Evolutionary conservation across 345 rosid genomes (phyloP).

Genomic region (Brassica juncea): DNA sequence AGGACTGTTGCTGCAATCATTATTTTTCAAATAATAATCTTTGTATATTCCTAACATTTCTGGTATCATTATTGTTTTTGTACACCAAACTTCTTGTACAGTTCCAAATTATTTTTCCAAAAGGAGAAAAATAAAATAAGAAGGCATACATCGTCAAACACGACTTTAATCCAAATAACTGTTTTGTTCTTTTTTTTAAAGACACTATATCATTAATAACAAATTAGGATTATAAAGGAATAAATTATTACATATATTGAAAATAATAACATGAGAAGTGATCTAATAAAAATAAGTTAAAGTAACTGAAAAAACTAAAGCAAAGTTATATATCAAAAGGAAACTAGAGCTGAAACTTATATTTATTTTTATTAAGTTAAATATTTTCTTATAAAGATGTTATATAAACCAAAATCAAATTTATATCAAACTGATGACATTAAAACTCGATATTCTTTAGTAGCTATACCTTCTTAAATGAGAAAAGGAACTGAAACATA

Average conservation of each 20-base stretch:
- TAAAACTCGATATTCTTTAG: background rate
- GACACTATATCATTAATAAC: background rate
- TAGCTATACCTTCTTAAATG: background rate
- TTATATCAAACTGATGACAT: background rate
- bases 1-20: conserved; percentile 38
- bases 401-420: background rate
- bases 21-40: conserved; percentile 5
- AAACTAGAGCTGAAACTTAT: background rate
- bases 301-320: background rate
- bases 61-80: conserved; percentile 10
- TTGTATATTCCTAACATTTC: conserved; percentile 24
- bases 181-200: background rate
- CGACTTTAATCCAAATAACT: background rate
- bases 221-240: background rate
- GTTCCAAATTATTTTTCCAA: background rate
- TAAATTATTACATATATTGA: background rate
- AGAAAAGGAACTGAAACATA: background rate
- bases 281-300: background rate
- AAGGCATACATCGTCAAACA: background rate
- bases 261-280: background rate
- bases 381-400: background rate
- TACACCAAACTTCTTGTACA: conserved; percentile 23
- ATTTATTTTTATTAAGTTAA: background rate
- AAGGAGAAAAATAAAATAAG: background rate
- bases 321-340: background rate